Percentiles rank a stretch among this genome's conserved stretches.
Conservation (phyloP, 768 basidiomycete genomes). For the Chlorophyllum brunneum region DNA sequence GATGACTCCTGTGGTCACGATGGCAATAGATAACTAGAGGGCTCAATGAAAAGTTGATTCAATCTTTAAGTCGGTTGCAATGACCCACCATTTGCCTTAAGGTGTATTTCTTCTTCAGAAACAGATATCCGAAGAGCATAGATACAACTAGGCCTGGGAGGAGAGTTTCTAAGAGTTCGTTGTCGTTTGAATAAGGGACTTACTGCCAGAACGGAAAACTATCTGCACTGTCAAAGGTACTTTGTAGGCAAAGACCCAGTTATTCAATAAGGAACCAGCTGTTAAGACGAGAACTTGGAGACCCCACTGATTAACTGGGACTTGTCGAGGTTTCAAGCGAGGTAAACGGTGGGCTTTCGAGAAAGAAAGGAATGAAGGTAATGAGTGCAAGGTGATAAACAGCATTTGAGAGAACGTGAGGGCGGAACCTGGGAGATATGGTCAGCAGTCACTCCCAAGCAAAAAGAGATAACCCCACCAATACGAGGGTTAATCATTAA, state of each 20-base stretch:
- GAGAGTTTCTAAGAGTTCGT: neutral
- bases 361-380: conserved; percentile 59
- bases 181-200: conserved; percentile 13
- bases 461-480: conserved; percentile 38
- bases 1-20: conserved; percentile 69
- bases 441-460: neutral
- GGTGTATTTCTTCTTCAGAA: conserved; percentile 59
- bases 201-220: conserved; percentile 82
- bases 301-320: conserved; percentile 66
- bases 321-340: conserved; percentile 58
- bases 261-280: conserved; percentile 69
- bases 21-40: conserved; percentile 53
- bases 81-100: conserved; percentile 53
- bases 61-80: neutral
- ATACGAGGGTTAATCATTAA: conserved; percentile 64
- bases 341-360: conserved; percentile 34
- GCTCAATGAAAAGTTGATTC: neutral
- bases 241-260: conserved; percentile 74
- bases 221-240: conserved; percentile 80
- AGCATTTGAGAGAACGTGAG: conserved; percentile 84
- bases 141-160: conserved; percentile 65
- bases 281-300: conserved; percentile 68
- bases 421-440: conserved; percentile 53
- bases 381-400: conserved; percentile 65
- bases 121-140: conserved; percentile 65